Conservation (phyloP, 1,284 basidiomycete species). For the Pseudozyma tsukubaensis region DNA sequence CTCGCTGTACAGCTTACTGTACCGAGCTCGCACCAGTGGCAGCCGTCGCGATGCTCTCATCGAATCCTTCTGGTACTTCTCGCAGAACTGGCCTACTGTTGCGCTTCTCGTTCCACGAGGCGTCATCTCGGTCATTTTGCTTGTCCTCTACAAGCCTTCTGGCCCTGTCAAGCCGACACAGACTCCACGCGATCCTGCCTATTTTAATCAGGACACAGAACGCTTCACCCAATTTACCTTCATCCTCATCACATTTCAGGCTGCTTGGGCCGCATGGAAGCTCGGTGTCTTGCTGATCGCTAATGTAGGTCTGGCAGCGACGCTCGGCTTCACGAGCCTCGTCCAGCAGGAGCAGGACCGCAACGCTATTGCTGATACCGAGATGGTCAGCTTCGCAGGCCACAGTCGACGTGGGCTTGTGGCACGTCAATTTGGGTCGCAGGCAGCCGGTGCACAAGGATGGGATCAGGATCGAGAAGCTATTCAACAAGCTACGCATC, state of each 20-base stretch:
- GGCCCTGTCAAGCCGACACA: constrained; percentile 15
- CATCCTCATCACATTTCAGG: constrained; percentile 47
- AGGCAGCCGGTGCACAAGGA: not conserved
- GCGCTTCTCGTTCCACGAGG: constrained; percentile 50
- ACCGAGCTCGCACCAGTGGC: constrained; percentile 36
- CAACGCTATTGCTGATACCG: constrained; percentile 10
- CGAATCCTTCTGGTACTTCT: constrained; percentile 53
- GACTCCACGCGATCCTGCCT: constrained; percentile 28
- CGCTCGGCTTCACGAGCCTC: constrained; percentile 24
- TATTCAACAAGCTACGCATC: constrained; percentile 17
- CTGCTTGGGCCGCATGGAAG: constrained; percentile 52
- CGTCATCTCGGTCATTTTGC: constrained; percentile 38
- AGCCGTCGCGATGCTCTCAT: constrained; percentile 34
- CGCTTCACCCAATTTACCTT: constrained; percentile 39
- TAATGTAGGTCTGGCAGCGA: constrained; percentile 26
- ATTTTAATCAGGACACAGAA: constrained; percentile 30
- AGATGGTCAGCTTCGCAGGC: constrained; percentile 16
- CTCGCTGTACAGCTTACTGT: constrained; percentile 54
- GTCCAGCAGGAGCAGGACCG: constrained; percentile 26
- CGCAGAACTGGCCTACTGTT: constrained; percentile 61
- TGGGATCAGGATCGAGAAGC: constrained; percentile 16
- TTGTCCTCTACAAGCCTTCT: constrained; percentile 43
- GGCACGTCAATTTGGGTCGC: not conserved
- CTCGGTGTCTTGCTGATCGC: constrained; percentile 29
- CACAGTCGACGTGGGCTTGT: constrained; percentile 16